Conservation (phyloP, 192 early-diverging fungal genomes). For the Dispira simplex region DNA sequence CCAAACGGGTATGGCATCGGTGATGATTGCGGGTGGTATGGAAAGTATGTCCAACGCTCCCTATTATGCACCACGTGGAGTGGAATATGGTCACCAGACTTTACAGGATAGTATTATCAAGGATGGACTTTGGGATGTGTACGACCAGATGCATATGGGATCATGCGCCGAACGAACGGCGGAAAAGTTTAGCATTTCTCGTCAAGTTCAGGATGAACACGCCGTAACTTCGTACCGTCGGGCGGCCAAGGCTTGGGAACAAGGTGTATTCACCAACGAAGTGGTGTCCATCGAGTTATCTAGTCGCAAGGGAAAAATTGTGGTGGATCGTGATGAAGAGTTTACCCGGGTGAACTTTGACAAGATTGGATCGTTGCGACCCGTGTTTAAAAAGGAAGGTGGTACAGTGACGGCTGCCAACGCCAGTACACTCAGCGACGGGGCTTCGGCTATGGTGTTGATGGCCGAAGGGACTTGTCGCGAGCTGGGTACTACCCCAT, state of each 20-base stretch:
- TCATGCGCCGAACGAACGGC: conserved; percentile 80
- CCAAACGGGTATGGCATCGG: conserved; percentile 52
- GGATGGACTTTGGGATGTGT: conserved; percentile 94
- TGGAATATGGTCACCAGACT: conserved; percentile 66
- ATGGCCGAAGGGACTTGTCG: conserved; percentile 61
- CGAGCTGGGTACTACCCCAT: conserved; percentile 61
- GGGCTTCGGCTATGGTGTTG: conserved; percentile 82
- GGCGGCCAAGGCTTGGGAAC: conserved; percentile 74
- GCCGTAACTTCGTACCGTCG: conserved; percentile 78
- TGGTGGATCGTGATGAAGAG: conserved; percentile 80
- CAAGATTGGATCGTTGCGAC: conserved; percentile 58
- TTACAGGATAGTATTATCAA: conserved; percentile 78
- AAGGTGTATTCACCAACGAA: conserved; percentile 67
- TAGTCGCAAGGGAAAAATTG: conserved; percentile 64
- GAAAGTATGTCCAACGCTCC: conserved; percentile 94
- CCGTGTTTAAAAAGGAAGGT: conserved; percentile 79
- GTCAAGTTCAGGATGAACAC: conserved; percentile 83
- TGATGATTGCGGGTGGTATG: conserved; percentile 92
- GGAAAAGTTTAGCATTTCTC: conserved; percentile 64
- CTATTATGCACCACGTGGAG: conserved; percentile 48
- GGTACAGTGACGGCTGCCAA: conserved; percentile 93
- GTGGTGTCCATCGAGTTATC: conserved; percentile 72
- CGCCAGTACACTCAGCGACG: conserved; percentile 89
- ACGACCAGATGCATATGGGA: conserved; percentile 75
- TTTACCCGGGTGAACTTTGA: conserved; percentile 87